phyloP scores from a whole-genome alignment of 768 basidiomycete genomes.

The Suillus weaverae region DNA sequence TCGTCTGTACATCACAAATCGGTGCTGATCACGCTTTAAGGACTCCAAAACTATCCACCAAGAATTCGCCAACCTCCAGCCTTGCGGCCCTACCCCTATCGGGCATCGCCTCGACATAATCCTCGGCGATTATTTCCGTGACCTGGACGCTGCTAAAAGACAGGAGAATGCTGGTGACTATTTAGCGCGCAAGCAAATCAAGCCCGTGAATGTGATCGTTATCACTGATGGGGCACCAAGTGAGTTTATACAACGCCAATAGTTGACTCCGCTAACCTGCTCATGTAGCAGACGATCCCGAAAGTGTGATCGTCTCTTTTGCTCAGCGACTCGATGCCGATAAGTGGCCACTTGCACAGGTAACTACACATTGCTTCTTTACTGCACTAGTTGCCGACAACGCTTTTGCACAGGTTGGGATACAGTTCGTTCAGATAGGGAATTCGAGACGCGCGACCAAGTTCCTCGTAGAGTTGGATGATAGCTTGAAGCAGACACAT shows the following conservation, averaged over 20 bases:
- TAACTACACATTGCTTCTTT: conserved; percentile 20
- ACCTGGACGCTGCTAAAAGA: conserved; percentile 33
- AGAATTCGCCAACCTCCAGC: conserved; percentile 46
- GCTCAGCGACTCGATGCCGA: conserved; percentile 53
- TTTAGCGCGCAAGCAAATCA: conserved; percentile 36
- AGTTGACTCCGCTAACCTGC: not conserved
- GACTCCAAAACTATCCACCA: conserved; percentile 35
- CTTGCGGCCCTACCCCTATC: conserved; percentile 47
- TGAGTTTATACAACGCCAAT: conserved; percentile 27
- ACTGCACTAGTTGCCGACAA: conserved; percentile 1
- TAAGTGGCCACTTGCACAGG: conserved; percentile 53
- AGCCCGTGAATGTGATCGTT: conserved; percentile 58
- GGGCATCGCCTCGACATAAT: conserved; percentile 41
- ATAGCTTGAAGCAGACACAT: conserved; percentile 45
- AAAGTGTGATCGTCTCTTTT: conserved; percentile 44
- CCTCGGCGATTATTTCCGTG: conserved; percentile 38
- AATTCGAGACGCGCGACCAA: conserved; percentile 38
- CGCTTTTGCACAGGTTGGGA: conserved; percentile 47
- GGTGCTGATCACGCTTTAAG: conserved; percentile 26
- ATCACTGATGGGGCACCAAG: conserved; percentile 66
- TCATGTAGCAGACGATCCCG: conserved; percentile 50
- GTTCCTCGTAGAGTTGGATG: conserved; percentile 56
- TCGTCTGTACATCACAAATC: not conserved
- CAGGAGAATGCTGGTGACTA: conserved; percentile 22
- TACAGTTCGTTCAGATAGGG: conserved; percentile 77